Evolutionary conservation across 257 asterid species (phyloP), one percentile per base, ranked within the genome.

Genomic region (Nicotiana otophora): DNA sequence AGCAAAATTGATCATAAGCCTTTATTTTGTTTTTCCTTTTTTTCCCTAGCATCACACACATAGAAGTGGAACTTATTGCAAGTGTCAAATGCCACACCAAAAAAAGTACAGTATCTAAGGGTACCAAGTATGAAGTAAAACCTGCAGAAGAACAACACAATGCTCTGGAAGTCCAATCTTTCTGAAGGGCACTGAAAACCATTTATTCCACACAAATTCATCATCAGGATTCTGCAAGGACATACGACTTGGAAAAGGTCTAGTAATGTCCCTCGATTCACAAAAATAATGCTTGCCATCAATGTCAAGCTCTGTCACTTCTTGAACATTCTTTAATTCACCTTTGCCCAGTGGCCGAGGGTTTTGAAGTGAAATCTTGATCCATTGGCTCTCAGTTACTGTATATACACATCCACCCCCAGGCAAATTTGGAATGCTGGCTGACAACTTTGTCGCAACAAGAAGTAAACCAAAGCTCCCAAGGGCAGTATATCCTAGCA

Each of bases 171-270:
- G 97, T 89, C 99, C 99, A 88, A 94, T 93, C 84, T 90, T 87
- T 76, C 74, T 88, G 88, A 96, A 96, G 84, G 99, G 93, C 89
- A 81, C 83, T 54, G 99, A 92, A 86, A 94, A 90, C 99, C 99
- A 96, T 88, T 90, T 90, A 83, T 96, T 96, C 99, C 99, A 96
- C 83, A 94, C 98, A 87, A 93, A 96, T 88, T 96, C 99, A 70
- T 91, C 97, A 87, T 96, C 99, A 48, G 99, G 98, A 26, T 88
- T 87, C 80, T 88, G 91, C 76, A 91, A 86, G n/a, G 97, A 78
- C 97, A 92, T 92, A 80, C 90, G 94, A 86, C 99, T 96, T 46
- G 99, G 99, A 83, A 94, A 96, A 83, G 98, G 97, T 81, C 98
- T 92, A 67, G 98, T 96, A 80, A 94, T 90, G 87, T 96, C 99